phyloP scores from a whole-genome alignment of 2,329 filamentous ascomycete genomes.

The Pseudogymnoascus sp. region DNA sequence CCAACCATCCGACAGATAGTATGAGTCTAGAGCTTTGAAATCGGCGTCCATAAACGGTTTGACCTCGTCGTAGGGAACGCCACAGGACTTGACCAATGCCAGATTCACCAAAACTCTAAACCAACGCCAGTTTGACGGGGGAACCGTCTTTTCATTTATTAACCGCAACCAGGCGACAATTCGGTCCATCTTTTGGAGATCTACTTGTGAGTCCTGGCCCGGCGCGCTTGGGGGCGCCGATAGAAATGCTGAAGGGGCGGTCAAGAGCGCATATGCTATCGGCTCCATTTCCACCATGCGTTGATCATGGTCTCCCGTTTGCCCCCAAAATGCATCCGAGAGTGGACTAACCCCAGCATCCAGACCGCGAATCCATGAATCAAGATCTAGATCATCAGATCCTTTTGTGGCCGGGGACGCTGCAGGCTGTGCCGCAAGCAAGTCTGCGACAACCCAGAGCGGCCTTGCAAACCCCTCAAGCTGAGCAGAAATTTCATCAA shows the following conservation, averaged over 20 bases:
- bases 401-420: background rate
- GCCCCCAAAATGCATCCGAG: constrained; percentile 38
- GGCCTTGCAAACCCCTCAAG: constrained; percentile 36
- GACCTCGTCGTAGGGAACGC: constrained; percentile 29
- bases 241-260: constrained; percentile 33
- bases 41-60: constrained; percentile 34
- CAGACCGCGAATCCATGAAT: constrained; percentile 15
- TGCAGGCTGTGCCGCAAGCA: constrained; percentile 11
- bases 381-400: constrained; percentile 4
- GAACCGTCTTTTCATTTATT: constrained; percentile 39
- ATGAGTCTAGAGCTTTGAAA: constrained; percentile 36
- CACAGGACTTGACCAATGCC: constrained; percentile 35
- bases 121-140: constrained; percentile 44
- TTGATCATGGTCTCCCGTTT: constrained; percentile 38
- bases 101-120: constrained; percentile 44
- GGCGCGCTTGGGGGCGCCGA: no score
- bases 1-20: constrained; percentile 40
- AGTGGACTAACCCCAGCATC: constrained; percentile 26
- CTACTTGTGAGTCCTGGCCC: constrained; percentile 22
- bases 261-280: constrained; percentile 40
- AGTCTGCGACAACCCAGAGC: constrained; percentile 21
- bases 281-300: constrained; percentile 48
- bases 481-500: constrained; percentile 38
- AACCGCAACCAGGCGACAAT: constrained; percentile 34
- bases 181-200: constrained; percentile 27